Evolutionary conservation across 106 monocot genomes (phyloP).

Genomic region (Dendrobium catenatum): DNA sequence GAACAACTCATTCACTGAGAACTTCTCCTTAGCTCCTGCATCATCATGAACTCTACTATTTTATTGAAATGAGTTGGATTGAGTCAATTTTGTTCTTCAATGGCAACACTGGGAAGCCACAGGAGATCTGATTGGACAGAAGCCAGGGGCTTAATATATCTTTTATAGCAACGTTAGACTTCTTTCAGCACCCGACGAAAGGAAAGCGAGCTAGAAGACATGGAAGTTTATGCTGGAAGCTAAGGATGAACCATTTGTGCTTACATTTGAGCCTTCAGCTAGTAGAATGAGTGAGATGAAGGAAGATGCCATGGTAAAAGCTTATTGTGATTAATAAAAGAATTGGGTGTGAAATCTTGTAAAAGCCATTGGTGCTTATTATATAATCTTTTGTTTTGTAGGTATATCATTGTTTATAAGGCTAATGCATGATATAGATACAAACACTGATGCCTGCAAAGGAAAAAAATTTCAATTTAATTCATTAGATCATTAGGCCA

Average conservation of each 20-base stretch:
- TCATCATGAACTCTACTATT: neutral
- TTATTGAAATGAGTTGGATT: conserved; percentile 24
- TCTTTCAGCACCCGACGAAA: conserved; percentile 15
- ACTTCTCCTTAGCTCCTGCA: too few species aligned
- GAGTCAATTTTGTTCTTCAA: conserved; percentile 17
- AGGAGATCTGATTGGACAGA: conserved; percentile 6
- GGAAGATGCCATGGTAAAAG: conserved; percentile 15
- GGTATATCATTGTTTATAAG: too few species aligned
- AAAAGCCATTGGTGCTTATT: too few species aligned
- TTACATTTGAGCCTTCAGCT: conserved; percentile 30
- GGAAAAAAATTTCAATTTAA: too few species aligned
- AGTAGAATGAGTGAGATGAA: conserved; percentile 20
- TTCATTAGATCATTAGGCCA: too few species aligned
- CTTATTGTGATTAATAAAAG: too few species aligned
- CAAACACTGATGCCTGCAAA: too few species aligned
- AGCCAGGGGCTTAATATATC: neutral
- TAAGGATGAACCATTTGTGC: neutral
- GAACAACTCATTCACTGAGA: too few species aligned
- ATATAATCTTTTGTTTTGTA: too few species aligned
- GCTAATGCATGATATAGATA: too few species aligned
- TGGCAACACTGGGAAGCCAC: neutral
- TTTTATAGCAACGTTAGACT: conserved; percentile 38
- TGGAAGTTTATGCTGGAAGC: conserved; percentile 20
- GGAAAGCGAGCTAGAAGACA: neutral
- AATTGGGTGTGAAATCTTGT: too few species aligned